Conservation (phyloP, 345 rosid genomes). For the Eucalyptus marginata region DNA sequence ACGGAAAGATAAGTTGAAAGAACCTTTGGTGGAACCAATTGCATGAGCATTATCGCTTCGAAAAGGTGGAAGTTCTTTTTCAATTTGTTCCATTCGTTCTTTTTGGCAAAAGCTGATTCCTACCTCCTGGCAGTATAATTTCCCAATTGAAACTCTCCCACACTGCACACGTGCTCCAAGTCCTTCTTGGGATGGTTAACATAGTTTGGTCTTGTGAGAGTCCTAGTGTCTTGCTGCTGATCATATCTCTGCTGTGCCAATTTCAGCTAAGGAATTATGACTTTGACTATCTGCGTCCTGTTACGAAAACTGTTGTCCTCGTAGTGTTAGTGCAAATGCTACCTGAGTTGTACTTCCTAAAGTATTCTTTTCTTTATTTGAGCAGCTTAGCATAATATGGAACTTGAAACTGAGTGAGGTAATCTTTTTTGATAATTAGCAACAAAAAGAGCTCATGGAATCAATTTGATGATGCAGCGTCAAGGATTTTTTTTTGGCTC, state of each 20-base stretch:
- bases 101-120: not conserved
- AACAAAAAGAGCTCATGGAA: not conserved
- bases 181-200: not conserved
- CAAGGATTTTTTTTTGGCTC: not conserved
- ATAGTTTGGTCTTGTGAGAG: not conserved
- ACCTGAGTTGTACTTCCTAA: not conserved
- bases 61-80: not conserved
- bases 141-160: not conserved
- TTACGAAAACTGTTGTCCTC: not conserved
- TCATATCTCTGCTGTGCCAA: not conserved
- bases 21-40: constrained; percentile 36
- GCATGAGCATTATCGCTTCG: not conserved
- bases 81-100: not conserved
- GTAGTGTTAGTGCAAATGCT: not conserved
- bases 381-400: not conserved
- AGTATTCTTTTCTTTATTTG: not conserved
- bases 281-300: not conserved
- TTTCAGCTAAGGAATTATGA: not conserved
- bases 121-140: not conserved
- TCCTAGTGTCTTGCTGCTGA: not conserved
- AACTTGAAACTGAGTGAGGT: not conserved
- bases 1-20: constrained; percentile 13
- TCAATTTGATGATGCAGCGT: not conserved
- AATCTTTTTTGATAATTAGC: not conserved
- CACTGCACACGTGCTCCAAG: not conserved